Evolutionary conservation across 208 protist genomes (phyloP).

Genomic region (Leptomonas seymouri): DNA sequence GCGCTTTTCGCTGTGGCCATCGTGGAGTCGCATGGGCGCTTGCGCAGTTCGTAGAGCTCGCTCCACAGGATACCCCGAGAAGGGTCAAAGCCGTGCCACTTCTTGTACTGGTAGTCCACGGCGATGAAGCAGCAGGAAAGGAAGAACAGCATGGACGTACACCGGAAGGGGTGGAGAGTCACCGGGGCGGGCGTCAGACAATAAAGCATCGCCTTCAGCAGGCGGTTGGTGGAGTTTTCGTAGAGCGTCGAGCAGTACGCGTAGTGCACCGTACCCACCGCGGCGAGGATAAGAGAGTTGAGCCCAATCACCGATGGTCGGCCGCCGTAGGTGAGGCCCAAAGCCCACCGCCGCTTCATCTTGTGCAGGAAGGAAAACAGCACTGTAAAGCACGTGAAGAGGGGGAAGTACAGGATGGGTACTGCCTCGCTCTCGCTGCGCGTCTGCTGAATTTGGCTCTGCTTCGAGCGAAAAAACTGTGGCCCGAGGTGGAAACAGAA

Average conservation of each 20-base stretch:
- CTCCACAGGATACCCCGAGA: conserved; percentile 72
- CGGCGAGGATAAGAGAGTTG: conserved; percentile 74
- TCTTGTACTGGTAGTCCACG: conserved; percentile 80
- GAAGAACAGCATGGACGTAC: conserved; percentile 37
- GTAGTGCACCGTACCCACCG: conserved; percentile 67
- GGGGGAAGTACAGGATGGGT: conserved; percentile 65
- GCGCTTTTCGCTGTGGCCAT: conserved; percentile 1
- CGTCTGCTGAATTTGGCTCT: conserved; percentile 7
- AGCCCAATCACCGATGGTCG: conserved; percentile 47
- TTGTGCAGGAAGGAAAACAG: conserved; percentile 70
- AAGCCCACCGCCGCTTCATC: conserved; percentile 59
- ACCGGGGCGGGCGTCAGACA: conserved; percentile 14
- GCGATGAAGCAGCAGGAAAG: conserved; percentile 48
- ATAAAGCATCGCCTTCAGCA: conserved; percentile 15
- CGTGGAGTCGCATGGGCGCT: conserved; percentile 1
- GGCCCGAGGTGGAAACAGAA: conserved; percentile 69
- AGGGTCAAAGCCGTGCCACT: conserved; percentile 56
- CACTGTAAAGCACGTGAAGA: conserved; percentile 47
- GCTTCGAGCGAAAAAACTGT: conserved; percentile 38
- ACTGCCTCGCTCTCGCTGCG: conserved; percentile 15
- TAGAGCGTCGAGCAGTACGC: conserved; percentile 49
- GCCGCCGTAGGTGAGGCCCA: conserved; percentile 72
- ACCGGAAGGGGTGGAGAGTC: conserved; percentile 21
- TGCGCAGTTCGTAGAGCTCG: conserved; percentile 54
- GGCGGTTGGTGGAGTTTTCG: conserved; percentile 12